Percentiles rank a stretch among this genome's conserved stretches.
phyloP scores from a whole-genome alignment of 257 asterid species.

The Capsicum chinense region DNA sequence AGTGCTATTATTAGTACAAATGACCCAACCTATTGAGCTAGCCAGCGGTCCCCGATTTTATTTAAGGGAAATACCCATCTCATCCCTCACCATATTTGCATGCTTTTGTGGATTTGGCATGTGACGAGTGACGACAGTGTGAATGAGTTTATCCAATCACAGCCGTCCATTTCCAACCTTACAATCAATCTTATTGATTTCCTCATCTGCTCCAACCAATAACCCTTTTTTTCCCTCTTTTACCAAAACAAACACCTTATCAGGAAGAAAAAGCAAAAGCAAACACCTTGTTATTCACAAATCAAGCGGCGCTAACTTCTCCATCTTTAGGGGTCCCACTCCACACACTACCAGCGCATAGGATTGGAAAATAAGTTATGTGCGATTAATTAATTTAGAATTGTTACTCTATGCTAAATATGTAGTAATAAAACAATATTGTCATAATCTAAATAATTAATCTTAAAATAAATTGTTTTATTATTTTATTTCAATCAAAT shows the following conservation, averaged over 20 bases:
- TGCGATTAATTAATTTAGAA: too few species aligned
- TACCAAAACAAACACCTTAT: neutral
- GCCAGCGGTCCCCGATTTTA: neutral
- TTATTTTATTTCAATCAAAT: too few species aligned
- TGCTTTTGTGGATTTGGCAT: neutral
- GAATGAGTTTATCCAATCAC: neutral
- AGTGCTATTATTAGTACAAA: neutral
- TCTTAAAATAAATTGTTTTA: too few species aligned
- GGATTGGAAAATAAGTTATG: too few species aligned
- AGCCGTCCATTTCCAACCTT: conserved; percentile 5
- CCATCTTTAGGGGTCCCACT: neutral
- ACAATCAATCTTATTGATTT: neutral
- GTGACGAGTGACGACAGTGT: neutral
- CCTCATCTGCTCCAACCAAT: conserved; percentile 16
- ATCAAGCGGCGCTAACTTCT: conserved; percentile 22
- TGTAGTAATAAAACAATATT: too few species aligned
- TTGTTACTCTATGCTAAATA: too few species aligned
- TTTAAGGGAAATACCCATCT: neutral
- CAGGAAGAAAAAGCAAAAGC: conserved; percentile 14
- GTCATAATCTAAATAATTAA: too few species aligned
- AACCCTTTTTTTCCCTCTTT: neutral
- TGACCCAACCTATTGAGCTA: neutral
- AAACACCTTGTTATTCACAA: neutral
- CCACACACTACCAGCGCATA: neutral
- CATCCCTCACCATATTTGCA: neutral